These are phyloP conservation scores for Pterulicium gracile DNA, from an alignment of 1,284 basidiomycete species.

Conservation along the genomic window DNA sequence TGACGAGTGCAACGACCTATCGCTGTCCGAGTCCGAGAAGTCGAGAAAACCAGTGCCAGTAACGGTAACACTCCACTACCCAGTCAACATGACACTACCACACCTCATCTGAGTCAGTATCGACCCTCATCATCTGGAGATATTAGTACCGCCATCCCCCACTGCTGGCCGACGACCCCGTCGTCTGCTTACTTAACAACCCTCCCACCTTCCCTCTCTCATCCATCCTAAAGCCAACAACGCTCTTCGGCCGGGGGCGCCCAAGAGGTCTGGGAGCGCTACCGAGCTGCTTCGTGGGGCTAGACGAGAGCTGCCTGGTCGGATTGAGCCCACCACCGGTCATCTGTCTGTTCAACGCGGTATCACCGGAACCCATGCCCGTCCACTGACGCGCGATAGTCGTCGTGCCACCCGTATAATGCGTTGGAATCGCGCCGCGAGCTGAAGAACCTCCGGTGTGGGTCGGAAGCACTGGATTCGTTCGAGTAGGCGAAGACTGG, in stretches of 20 bases:
- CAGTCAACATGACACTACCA: too few species aligned
- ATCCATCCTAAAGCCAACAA: slow-evolving; percentile 43
- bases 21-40: too few species aligned
- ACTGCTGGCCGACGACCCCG: slow-evolving; percentile 27
- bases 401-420: slow-evolving; percentile 55
- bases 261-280: slow-evolving; percentile 2
- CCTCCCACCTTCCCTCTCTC: slow-evolving; percentile 52
- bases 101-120: too few species aligned
- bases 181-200: slow-evolving; percentile 61
- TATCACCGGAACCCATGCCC: slow-evolving; percentile 37
- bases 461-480: slow-evolving; percentile 31
- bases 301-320: slow-evolving; percentile 38
- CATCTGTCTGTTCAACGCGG: slow-evolving; percentile 42
- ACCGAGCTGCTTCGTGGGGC: slow-evolving; percentile 48
- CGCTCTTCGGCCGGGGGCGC: slow-evolving; percentile 49
- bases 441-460: slow-evolving; percentile 27
- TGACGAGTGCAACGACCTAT: too few species aligned
- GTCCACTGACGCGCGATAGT: slow-evolving; percentile 69
- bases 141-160: neutral
- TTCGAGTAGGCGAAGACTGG: slow-evolving; percentile 35
- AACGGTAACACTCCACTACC: too few species aligned
- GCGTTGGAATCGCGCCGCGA: slow-evolving; percentile 32
- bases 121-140: neutral
- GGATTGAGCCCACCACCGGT: slow-evolving; percentile 59
- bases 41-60: too few species aligned